Evolutionary conservation across 2,329 filamentous ascomycete genomes (phyloP), one percentile per base, ranked within the genome.

Genomic region (Ophiocordyceps polyrhachis-furcata): DNA sequence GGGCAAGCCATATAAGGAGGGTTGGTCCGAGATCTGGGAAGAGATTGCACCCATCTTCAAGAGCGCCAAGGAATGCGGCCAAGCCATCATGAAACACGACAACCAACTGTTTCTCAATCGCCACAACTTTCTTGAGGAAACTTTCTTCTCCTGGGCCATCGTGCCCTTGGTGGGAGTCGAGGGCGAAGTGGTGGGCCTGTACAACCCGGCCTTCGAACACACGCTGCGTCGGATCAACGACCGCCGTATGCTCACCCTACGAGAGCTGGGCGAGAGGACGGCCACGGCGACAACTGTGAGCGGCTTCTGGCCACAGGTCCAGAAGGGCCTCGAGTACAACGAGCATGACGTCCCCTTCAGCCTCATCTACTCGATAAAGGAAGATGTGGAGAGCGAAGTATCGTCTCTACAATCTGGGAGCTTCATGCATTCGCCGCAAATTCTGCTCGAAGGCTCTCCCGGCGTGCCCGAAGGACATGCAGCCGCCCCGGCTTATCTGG

Each of bases 61-160:
- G 17, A 76, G 67, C 48, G 84, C 83, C 0, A 74, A 71, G 58
- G 61, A 72, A 37, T 81, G 77, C 5, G 85, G 83, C 0, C 79
- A 87, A 61, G 81, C 83, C 1, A 86, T 79, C 0, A 84, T 88
- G 81, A 89, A 87, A 58, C 79, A 88, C 50, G 84, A 91, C 52
- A 82, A 89, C 49, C 76, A 76, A 46, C 65, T 89, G 1, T 86
- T 87, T 53, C 71, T 91, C 29, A 67, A 71, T 42, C 74, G 84
- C 8, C 74, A 76, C 49, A 74, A 77, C 1, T 85, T 74, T 49
- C 61, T 85, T 1, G 83, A 93, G 58, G 84, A 91, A 56, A 78
- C 81, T 0, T 89, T 83, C 56, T 89, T 89, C 57, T 83, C 80
- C 13, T 89, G 83, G 83, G 83, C 78, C 1, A 77, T 89, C 40